Evolutionary conservation across 169 alveolate genomes (phyloP).

Genomic region (Theileria parva): DNA sequence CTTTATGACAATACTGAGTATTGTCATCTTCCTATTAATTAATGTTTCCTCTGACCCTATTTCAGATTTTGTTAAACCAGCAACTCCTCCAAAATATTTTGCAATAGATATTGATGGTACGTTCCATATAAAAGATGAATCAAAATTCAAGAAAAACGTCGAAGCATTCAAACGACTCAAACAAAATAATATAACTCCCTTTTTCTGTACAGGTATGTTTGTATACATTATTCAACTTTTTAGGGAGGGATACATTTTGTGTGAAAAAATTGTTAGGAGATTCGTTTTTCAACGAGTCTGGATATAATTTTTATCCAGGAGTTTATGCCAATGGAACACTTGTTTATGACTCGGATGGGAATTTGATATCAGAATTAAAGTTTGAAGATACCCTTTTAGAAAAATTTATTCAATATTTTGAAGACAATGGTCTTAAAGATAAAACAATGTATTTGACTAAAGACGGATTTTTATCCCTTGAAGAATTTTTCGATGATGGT

Average conservation of each 20-base stretch:
- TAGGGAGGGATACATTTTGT: neutral
- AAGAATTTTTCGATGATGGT: neutral
- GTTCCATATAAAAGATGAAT: conserved; percentile 25
- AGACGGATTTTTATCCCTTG: neutral
- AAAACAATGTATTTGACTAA: neutral
- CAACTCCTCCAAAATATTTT: conserved; percentile 35
- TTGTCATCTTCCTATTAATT: neutral
- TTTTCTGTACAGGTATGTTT: conserved; percentile 62
- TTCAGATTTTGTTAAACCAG: neutral
- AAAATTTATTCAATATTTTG: neutral
- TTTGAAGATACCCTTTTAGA: neutral
- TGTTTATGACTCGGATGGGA: conserved; percentile 27
- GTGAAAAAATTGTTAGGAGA: neutral
- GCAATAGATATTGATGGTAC: conserved; percentile 63
- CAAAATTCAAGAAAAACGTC: conserved; percentile 18
- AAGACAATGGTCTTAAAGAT: neutral
- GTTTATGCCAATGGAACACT: conserved; percentile 47
- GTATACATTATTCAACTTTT: neutral
- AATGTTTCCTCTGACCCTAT: neutral
- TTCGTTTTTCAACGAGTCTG: neutral
- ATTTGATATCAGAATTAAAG: neutral
- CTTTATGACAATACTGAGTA: no score
- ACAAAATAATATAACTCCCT: neutral
- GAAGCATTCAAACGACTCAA: conserved; percentile 27
- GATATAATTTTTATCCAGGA: conserved; percentile 48